These are phyloP conservation scores for Phytopythium cucurbitacearum DNA, from an alignment of 352 stramenopile genomes.

Conservation along the genomic window DNA sequence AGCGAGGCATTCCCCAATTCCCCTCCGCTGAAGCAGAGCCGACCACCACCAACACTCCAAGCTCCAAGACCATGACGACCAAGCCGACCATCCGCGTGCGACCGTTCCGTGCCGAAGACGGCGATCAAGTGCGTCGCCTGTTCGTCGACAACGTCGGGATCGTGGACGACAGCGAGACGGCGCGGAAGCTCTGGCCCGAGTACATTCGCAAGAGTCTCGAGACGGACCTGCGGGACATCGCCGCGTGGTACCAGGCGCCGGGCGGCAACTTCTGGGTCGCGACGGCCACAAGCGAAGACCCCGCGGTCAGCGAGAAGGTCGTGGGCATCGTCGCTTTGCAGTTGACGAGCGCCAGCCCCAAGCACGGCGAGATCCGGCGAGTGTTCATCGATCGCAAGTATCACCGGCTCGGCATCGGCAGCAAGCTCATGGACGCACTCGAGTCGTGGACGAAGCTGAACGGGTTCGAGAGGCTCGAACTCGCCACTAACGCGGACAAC, in stretches of 20 bases:
- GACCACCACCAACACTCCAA: no score
- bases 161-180: no score
- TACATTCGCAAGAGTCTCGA: no score
- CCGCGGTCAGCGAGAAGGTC: conserved; percentile 4
- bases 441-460: conserved; percentile 12
- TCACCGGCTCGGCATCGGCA: conserved; percentile 12
- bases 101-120: no score
- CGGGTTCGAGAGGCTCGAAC: conserved; percentile 11
- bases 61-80: no score
- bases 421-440: conserved; percentile 12
- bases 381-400: conserved; percentile 17
- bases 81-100: no score
- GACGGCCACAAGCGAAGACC: not conserved
- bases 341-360: not conserved
- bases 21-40: no score
- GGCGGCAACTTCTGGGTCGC: conserved; percentile 23
- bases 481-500: conserved; percentile 14
- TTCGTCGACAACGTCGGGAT: no score
- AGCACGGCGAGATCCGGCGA: conserved; percentile 9
- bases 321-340: conserved; percentile 17
- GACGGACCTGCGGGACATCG: not conserved
- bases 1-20: no score
- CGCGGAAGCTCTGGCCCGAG: no score
- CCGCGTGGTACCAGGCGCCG: conserved; percentile 9
- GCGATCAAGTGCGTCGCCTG: no score